Conservation (phyloP, 2,329 filamentous ascomycete species). For the Hyphodiscus sp. region DNA sequence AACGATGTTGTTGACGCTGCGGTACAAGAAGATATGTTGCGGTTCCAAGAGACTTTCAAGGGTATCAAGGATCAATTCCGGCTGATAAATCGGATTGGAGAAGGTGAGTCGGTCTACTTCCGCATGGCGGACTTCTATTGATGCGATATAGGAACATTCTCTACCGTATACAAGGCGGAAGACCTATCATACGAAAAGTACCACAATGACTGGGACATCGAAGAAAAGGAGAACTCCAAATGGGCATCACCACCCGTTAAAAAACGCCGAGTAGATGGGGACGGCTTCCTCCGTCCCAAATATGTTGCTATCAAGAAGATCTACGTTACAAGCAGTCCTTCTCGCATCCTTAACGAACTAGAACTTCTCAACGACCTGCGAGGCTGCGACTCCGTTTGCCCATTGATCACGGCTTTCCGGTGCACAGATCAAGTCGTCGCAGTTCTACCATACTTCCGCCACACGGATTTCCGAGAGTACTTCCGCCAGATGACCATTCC, state of each 20-base stretch:
- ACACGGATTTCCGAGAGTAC: conserved; percentile 91
- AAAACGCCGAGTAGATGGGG: conserved; percentile 34
- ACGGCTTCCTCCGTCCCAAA: conserved; percentile 45
- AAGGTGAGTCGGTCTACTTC: conserved; percentile 52
- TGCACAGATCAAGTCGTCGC: conserved; percentile 92
- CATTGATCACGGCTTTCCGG: conserved; percentile 94
- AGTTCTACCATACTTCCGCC: conserved; percentile 89
- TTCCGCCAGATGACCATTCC: conserved; percentile 82
- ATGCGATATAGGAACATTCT: conserved; percentile 72
- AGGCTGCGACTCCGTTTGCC: conserved; percentile 79
- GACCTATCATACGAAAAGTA: conserved; percentile 80
- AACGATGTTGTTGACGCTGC: conserved; percentile 58
- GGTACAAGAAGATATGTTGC: conserved; percentile 81
- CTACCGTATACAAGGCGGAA: conserved; percentile 97
- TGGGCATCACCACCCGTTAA: conserved; percentile 66
- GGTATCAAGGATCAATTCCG: conserved; percentile 80
- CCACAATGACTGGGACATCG: conserved; percentile 80
- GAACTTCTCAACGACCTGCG: conserved; percentile 85
- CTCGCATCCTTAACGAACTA: conserved; percentile 91
- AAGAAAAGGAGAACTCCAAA: conserved; percentile 54
- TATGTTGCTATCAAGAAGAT: conserved; percentile 99
- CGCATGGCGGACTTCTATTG: conserved; percentile 4
- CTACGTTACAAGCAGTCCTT: conserved; percentile 93
- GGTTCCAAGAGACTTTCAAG: conserved; percentile 73
- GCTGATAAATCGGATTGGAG: conserved; percentile 92